A percentile compares a stretch with the other conserved stretches of the same genome.
These are phyloP conservation scores for Avena eriantha DNA, from an alignment of 176 grass and related monocot species.

Conservation along the genomic window DNA sequence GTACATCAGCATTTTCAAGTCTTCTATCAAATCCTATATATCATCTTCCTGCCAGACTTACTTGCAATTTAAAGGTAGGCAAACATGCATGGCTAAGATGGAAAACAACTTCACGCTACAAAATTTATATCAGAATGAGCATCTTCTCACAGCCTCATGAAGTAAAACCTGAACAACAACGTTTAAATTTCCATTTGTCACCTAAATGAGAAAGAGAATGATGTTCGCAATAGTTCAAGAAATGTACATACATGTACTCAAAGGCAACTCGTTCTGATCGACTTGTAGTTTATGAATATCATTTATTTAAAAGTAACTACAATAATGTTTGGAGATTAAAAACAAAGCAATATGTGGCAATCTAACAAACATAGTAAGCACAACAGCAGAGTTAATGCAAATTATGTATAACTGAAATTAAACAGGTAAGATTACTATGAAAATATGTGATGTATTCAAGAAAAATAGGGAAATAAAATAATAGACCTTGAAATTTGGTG, in stretches of 20 bases:
- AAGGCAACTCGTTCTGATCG: not conserved
- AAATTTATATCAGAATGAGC: no score
- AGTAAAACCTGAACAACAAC: not conserved
- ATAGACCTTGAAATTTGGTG: not conserved
- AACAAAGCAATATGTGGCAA: not conserved
- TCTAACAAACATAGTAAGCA: not conserved
- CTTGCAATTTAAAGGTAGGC: no score
- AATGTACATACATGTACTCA: not conserved
- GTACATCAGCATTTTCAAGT: no score
- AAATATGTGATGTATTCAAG: not conserved
- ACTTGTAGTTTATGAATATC: not conserved
- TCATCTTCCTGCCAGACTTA: no score
- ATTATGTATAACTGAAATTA: not conserved
- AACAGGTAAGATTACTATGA: not conserved
- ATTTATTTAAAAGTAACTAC: not conserved
- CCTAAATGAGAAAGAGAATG: no score
- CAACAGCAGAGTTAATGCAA: not conserved
- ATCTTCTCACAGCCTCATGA: slow-evolving; percentile 18
- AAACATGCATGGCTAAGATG: no score
- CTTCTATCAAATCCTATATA: no score
- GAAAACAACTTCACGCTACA: no score
- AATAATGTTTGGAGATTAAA: not conserved
- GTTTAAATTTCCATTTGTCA: not conserved
- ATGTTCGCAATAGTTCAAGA: not conserved
- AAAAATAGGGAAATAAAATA: not conserved